Percentiles rank a stretch among this genome's conserved stretches.
phyloP scores from a whole-genome alignment of 768 basidiomycete species.

The Phlebiopsis gigantea region DNA sequence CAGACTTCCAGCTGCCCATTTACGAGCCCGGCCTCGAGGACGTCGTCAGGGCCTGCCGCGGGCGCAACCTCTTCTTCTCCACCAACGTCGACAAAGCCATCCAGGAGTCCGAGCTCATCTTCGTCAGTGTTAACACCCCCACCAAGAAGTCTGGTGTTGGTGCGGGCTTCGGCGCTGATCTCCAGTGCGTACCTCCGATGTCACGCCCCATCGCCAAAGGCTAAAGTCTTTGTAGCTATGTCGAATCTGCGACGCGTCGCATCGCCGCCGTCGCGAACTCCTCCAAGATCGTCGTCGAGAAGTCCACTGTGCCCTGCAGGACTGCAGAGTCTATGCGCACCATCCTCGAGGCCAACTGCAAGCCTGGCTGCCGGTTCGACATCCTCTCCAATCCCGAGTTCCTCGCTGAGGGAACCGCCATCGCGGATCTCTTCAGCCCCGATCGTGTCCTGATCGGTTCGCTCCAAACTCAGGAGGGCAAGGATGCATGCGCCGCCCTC shows the following conservation, averaged over 20 bases:
- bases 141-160: conserved; percentile 98
- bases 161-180: conserved; percentile 96
- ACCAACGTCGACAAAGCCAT: conserved; percentile 93
- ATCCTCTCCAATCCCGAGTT: conserved; percentile 99
- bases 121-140: conserved; percentile 97
- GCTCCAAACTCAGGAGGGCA: conserved; percentile 83
- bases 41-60: conserved; percentile 82
- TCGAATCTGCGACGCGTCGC: conserved; percentile 93
- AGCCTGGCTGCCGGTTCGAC: conserved; percentile 85
- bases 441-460: conserved; percentile 98
- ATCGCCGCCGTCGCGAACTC: conserved; percentile 89
- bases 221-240: conserved; percentile 60
- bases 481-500: conserved; percentile 72
- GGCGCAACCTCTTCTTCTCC: conserved; percentile 95
- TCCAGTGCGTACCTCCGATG: conserved; percentile 77
- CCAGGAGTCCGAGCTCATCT: conserved; percentile 93
- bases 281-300: conserved; percentile 98
- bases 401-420: conserved; percentile 97
- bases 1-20: conserved; percentile 83
- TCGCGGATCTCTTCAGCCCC: conserved; percentile 79
- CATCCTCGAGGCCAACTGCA: conserved; percentile 97
- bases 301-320: conserved; percentile 97
- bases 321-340: conserved; percentile 99
- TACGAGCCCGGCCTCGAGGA: conserved; percentile 96
- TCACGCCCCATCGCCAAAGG: conserved; percentile 8